Conservation (phyloP, 179 eudicot species). For the Actinidia polygama region DNA sequence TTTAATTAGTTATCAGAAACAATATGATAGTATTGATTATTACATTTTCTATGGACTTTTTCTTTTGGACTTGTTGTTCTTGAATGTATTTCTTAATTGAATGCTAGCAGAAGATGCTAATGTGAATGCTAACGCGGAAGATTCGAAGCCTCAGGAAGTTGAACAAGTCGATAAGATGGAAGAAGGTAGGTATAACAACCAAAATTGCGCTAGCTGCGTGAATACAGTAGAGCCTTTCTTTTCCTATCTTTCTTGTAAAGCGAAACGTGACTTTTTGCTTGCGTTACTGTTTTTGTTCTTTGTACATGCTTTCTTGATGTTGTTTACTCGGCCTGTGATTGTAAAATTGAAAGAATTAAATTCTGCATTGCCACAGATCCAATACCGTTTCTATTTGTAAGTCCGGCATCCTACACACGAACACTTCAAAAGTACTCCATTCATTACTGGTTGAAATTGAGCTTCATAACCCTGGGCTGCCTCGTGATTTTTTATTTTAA, state of each 20-base stretch:
- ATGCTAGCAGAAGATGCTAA: constrained; percentile 46
- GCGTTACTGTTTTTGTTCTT: background rate
- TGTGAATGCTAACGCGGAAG: constrained; percentile 32
- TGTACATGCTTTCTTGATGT: background rate
- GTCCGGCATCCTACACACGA: background rate
- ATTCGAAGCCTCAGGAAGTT: constrained; percentile 40
- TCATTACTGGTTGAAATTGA: background rate
- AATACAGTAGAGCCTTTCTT: constrained; percentile 9
- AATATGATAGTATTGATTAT: background rate
- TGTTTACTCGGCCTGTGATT: background rate
- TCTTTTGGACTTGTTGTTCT: background rate
- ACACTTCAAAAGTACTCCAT: background rate
- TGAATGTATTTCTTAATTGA: constrained; percentile 1
- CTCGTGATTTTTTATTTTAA: background rate
- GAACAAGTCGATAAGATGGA: constrained; percentile 40
- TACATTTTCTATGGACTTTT: background rate
- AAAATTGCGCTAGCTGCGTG: background rate
- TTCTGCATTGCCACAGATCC: background rate
- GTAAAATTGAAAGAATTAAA: background rate
- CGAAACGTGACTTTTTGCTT: background rate
- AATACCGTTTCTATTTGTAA: background rate
- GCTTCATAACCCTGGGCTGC: background rate
- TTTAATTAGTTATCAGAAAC: too few relatives aligned
- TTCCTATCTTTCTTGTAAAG: background rate
- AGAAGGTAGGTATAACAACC: constrained; percentile 40